Base-by-base conservation (phyloP, 2,329 filamentous ascomycete genomes). In the Davidsoniella neocaledoniae region DNA sequence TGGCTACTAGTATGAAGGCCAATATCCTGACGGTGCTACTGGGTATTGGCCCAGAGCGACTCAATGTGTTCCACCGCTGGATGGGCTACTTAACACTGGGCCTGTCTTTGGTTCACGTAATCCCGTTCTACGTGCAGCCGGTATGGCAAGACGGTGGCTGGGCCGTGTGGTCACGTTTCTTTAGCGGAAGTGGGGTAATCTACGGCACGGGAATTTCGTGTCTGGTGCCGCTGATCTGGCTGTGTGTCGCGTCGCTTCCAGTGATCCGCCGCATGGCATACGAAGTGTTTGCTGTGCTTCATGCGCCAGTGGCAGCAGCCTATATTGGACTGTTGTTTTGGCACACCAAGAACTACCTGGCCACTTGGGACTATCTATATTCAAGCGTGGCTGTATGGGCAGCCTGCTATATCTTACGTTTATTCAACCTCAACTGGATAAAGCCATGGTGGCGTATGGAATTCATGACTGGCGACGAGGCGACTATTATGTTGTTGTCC, bases 61-160 rank as follows among this genome's bases (percentile, higher is more conserved):
- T 96, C 46, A 95, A 94, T 57, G 88, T 95, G 29, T 74, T 95
- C 53, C 90, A 96, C 64, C 79, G 90, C 57, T 96, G 88, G 88
- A 78, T 83, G 6, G 86, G 83, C 25, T 94, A 94, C 61, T 66
- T 95, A 9, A 91, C 83, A 59, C 70, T 94, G 1, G 81, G 93
- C 54, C 68, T 95, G 51, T 81, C 84, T 25, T 68, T 95, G 49
- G 72, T 94, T 16, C 90, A 96, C 60, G 85, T 81, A 17, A 70
- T 94, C 14, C 90, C 90, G 0, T 96, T 93, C 60, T 94, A 94
- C 58, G 65, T 95, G 50, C 86, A 87, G 51, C 87, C 88, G 4
- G 77, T 94, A 1, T 90, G 83, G 80, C 79, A 91, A 53, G 78
- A 87, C 53, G 79, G 76, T 25, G 85, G 84, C 38, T 74, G 84